Evolutionary conservation across 2,329 filamentous ascomycete species (phyloP).

Genomic region (Cladosporium velox): DNA sequence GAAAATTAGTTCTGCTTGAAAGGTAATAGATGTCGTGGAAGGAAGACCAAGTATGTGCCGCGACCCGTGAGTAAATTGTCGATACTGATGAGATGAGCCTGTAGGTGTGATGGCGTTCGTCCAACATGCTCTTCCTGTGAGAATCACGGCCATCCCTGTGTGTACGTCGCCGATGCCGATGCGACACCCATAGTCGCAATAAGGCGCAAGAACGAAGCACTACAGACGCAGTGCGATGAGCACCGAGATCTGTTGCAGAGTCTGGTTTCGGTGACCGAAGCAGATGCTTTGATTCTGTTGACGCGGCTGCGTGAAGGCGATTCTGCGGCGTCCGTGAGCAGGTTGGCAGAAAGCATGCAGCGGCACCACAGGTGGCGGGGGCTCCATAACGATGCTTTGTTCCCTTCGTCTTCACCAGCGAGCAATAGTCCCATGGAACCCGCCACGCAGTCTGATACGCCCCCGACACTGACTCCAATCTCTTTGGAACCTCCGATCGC

Average conservation of each 20-base stretch:
- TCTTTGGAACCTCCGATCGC: not conserved
- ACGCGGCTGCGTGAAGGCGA: not conserved
- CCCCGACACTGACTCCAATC: not conserved
- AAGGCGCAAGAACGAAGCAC: conserved; percentile 2
- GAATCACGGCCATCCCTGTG: not conserved
- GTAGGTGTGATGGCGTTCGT: conserved; percentile 1
- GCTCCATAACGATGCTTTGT: not conserved
- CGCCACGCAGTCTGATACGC: not conserved
- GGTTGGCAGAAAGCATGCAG: not conserved
- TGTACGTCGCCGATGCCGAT: conserved; percentile 1
- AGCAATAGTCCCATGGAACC: not conserved
- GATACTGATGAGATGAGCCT: not conserved
- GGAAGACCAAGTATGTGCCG: conserved; percentile 1
- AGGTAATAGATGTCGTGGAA: not conserved
- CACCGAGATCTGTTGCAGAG: not conserved
- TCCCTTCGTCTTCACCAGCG: not conserved
- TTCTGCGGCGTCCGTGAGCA: not conserved
- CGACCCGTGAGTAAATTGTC: not conserved
- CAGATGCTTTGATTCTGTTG: not conserved
- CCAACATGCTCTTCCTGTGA: not conserved
- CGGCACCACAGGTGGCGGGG: not conserved
- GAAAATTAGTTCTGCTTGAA: not conserved
- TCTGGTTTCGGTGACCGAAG: not conserved
- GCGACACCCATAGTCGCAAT: conserved; percentile 1
- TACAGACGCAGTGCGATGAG: not conserved